Conservation (phyloP, 2,329 filamentous ascomycete species). For the Verticillium nonalfalfae region DNA sequence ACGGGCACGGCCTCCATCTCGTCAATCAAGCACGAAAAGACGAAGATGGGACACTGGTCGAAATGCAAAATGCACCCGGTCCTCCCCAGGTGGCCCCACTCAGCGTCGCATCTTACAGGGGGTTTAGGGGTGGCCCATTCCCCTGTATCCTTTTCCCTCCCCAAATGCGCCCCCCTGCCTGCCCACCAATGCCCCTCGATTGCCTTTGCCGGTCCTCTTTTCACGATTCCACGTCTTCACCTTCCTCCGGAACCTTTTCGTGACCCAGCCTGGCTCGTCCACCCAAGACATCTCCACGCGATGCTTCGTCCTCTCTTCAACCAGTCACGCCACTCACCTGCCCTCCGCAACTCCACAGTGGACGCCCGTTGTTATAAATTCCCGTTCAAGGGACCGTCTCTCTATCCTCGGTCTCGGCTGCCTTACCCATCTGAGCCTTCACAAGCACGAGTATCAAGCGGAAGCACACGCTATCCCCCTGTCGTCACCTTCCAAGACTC, state of each 20-base stretch:
- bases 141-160: background rate
- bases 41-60: background rate
- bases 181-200: background rate
- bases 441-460: background rate
- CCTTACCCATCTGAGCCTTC: background rate
- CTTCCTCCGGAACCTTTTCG: background rate
- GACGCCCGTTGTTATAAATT: background rate
- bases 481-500: background rate
- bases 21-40: background rate
- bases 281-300: background rate
- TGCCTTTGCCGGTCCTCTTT: background rate
- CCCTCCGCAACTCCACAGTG: background rate
- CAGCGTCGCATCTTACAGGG: background rate
- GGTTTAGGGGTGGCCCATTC: background rate
- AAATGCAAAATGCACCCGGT: background rate
- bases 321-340: background rate
- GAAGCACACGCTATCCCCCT: background rate
- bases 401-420: background rate
- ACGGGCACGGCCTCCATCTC: background rate
- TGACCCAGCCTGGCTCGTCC: background rate
- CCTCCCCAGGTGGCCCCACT: background rate
- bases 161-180: background rate
- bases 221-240: background rate
- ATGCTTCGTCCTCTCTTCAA: background rate
- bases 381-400: background rate